phyloP scores from a whole-genome alignment of 306 rosid genomes.

The Gastrolobium villosum region DNA sequence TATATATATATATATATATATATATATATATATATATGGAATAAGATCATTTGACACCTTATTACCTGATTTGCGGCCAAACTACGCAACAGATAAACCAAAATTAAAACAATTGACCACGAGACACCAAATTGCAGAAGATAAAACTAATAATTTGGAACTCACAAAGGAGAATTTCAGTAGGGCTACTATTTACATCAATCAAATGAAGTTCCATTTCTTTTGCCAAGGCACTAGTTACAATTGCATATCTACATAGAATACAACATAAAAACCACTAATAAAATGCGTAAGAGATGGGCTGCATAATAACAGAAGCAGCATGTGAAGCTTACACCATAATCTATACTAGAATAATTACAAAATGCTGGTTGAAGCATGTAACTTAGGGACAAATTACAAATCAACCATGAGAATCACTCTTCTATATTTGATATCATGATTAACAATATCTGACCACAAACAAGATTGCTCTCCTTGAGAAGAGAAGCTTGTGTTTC shows the following conservation, averaged over 20 bases:
- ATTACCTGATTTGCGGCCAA: background rate
- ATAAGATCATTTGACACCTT: too few species aligned
- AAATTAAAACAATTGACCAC: background rate
- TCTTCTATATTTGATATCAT: conserved; percentile 26
- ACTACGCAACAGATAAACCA: background rate
- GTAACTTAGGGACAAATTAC: conserved; percentile 17
- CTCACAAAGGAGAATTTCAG: too few species aligned
- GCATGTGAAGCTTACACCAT: conserved; percentile 27
- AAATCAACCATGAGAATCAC: conserved; percentile 28
- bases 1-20: too few species aligned
- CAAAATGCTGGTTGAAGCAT: conserved; percentile 36
- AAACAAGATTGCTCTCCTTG: conserved; percentile 14
- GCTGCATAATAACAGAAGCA: conserved; percentile 48
- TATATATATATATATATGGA: too few species aligned
- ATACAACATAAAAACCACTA: conserved; percentile 37
- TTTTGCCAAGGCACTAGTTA: conserved; percentile 21
- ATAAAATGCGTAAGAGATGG: conserved; percentile 33
- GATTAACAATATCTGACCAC: conserved; percentile 31
- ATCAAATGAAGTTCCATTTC: conserved; percentile 51
- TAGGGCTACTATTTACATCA: conserved; percentile 53
- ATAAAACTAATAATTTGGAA: background rate
- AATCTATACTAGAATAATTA: conserved; percentile 46
- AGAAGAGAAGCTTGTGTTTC: conserved; percentile 36
- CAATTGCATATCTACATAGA: conserved; percentile 46
- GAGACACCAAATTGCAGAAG: background rate